Base-by-base conservation (phyloP, 2,329 filamentous ascomycete species). In the Pseudogymnoascus sp. region DNA sequence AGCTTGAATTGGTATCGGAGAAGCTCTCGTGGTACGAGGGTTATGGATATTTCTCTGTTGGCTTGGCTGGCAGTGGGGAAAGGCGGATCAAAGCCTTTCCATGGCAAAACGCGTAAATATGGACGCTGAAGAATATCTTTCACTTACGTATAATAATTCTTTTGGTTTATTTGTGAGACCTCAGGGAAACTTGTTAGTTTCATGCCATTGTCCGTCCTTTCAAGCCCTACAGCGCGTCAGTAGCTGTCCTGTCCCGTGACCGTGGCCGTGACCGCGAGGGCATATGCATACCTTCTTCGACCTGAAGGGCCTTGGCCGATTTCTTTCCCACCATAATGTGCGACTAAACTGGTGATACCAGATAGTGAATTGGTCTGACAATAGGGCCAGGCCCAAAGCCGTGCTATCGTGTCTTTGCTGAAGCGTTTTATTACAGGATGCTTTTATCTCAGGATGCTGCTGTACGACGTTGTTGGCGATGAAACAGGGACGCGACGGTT, bases 161-260 rank as follows among this genome's bases (percentile, higher is more conserved):
- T 99, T 76, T 99, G 95, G 74, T 99, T 99, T 77, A 99, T 99
- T 71, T 95, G 91, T 47, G 85, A 83, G 64, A 96, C 87, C 72
- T 95, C 89, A 8, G 95, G 93, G 93, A 95, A 99, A 75, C 84
- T 96, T 59, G 92, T 90, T 73, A 95, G 85, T 73, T 93, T 95
- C 88, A 99, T 93, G 78, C 93, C 93, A 84, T 99, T 99, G 80
- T 99, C 95, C 65, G 95, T 97, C 74, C 93, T 86, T 79, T 96
- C 91, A 68, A 99, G 86, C 68, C 95, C 93, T 97, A 29, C 53
- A 44, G 53, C 59, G 31, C 50, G 37, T 29, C 65, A 44, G 37
- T 26, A 33, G 56, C 67, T 62, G 56, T 26, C 59, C 33, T 53
- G 56, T 61, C 26, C 42, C 37, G 24, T 38, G 38, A 21, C 50